A percentile compares a stretch with the other conserved stretches of the same genome.
These are phyloP conservation scores for Globisporangium viniferum DNA, from an alignment of 352 stramenopile genomes.

Conservation along the genomic window DNA sequence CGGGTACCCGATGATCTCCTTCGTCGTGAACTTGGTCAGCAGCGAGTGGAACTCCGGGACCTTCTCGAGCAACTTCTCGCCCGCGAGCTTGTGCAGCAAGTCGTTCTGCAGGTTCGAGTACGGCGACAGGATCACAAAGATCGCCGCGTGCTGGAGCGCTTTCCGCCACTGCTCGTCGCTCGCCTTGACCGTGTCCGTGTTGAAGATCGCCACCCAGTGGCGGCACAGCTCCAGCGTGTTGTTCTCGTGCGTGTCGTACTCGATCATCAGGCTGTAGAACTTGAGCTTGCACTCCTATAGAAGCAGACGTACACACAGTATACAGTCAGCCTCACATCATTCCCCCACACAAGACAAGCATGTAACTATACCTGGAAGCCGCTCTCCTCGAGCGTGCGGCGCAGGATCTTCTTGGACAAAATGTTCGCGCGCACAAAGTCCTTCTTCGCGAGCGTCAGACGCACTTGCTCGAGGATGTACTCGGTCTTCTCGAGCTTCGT, in stretches of 20 bases:
- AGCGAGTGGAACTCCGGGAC: constrained; percentile 56
- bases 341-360: background rate
- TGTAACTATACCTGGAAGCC: constrained; percentile 74
- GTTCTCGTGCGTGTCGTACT: constrained; percentile 96
- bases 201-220: constrained; percentile 84
- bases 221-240: constrained; percentile 93
- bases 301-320: background rate
- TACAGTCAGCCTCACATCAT: background rate
- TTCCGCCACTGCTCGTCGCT: constrained; percentile 70
- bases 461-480: constrained; percentile 98
- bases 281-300: constrained; percentile 91
- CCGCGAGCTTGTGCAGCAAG: constrained; percentile 60
- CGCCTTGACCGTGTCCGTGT: constrained; percentile 67
- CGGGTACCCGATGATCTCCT: constrained; percentile 96
- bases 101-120: constrained; percentile 82
- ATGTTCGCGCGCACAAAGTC: constrained; percentile 97
- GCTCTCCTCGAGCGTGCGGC: constrained; percentile 91
- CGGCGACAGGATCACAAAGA: constrained; percentile 75
- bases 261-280: constrained; percentile 95
- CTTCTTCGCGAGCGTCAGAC: constrained; percentile 95
- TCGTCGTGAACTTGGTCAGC: constrained; percentile 91
- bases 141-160: constrained; percentile 67
- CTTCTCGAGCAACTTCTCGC: constrained; percentile 65
- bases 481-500: constrained; percentile 98
- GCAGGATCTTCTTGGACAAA: constrained; percentile 96